A percentile compares a stretch with the other conserved stretches of the same genome.
phyloP scores from a whole-genome alignment of 345 rosid genomes.

The Lepidium didymum region DNA sequence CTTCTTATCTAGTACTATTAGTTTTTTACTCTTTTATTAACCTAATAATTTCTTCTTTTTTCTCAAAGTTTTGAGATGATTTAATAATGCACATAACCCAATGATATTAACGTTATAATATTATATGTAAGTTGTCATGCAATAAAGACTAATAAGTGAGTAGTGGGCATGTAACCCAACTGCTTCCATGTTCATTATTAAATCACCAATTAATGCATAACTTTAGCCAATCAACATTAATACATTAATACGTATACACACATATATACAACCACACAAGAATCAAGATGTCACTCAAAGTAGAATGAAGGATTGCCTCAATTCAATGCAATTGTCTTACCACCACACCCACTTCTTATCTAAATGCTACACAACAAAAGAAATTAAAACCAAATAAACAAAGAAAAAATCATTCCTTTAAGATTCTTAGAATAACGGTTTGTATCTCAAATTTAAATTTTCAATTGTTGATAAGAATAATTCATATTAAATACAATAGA shows the following conservation, averaged over 20 bases:
- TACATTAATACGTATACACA: not conserved
- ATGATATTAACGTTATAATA: conserved; percentile 13
- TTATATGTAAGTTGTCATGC: conserved; percentile 8
- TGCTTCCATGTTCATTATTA: conserved; percentile 17
- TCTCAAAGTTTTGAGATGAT: not conserved
- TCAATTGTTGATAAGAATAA: not conserved
- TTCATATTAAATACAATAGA: not conserved
- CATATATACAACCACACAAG: not conserved
- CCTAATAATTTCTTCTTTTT: not conserved
- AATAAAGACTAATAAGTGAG: conserved; percentile 22
- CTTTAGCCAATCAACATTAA: conserved; percentile 13
- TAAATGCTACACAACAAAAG: not conserved
- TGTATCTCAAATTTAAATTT: not conserved
- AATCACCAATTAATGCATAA: conserved; percentile 28
- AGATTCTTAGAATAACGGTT: conserved; percentile 3
- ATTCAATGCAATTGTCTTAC: conserved; percentile 28
- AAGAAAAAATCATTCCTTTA: conserved; percentile 4
- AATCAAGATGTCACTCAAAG: conserved; percentile 21
- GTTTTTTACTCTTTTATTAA: not conserved
- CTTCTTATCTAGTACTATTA: not conserved
- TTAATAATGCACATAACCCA: conserved; percentile 9
- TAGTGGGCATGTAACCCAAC: conserved; percentile 29
- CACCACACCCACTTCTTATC: conserved; percentile 28
- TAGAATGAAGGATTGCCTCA: conserved; percentile 25
- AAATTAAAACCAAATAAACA: not conserved